Evolutionary conservation across 805 yeast genomes (phyloP).

Genomic region (Candida taoyuanica): DNA sequence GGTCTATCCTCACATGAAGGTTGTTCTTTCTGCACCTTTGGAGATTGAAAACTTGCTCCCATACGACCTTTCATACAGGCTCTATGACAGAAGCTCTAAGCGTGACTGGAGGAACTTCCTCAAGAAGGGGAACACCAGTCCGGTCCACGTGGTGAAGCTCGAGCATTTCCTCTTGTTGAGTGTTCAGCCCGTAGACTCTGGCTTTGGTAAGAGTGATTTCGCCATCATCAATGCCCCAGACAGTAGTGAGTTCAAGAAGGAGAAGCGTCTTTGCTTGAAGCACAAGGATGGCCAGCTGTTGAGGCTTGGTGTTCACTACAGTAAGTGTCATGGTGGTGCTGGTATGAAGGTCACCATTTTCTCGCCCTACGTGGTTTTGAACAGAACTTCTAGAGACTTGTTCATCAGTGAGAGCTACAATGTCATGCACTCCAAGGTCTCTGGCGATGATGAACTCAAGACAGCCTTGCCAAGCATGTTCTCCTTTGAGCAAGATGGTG

Average conservation of each 20-base stretch:
- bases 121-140: slow-evolving; percentile 59
- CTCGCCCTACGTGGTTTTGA: slow-evolving; percentile 80
- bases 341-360: slow-evolving; percentile 67
- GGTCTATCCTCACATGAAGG: slow-evolving; percentile 79
- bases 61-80: slow-evolving; percentile 65
- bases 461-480: slow-evolving; percentile 67
- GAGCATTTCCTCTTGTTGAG: slow-evolving; percentile 67
- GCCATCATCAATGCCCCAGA: slow-evolving; percentile 61
- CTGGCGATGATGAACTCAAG: slow-evolving; percentile 27
- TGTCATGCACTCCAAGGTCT: slow-evolving; percentile 42
- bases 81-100: slow-evolving; percentile 69
- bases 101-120: slow-evolving; percentile 64
- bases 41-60: slow-evolving; percentile 84
- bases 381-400: slow-evolving; percentile 69
- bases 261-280: slow-evolving; percentile 45
- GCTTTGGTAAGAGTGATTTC: slow-evolving; percentile 62
- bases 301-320: slow-evolving; percentile 60
- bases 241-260: slow-evolving; percentile 51
- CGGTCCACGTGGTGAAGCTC: slow-evolving; percentile 76
- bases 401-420: slow-evolving; percentile 51
- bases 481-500: slow-evolving; percentile 63
- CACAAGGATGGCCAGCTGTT: slow-evolving; percentile 65
- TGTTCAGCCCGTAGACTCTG: slow-evolving; percentile 58
- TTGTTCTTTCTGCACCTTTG: slow-evolving; percentile 78
- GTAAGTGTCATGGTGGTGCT: slow-evolving; percentile 43